phyloP scores from a whole-genome alignment of 2,329 filamentous ascomycete species.

The Paracoccidioides brasiliensis region DNA sequence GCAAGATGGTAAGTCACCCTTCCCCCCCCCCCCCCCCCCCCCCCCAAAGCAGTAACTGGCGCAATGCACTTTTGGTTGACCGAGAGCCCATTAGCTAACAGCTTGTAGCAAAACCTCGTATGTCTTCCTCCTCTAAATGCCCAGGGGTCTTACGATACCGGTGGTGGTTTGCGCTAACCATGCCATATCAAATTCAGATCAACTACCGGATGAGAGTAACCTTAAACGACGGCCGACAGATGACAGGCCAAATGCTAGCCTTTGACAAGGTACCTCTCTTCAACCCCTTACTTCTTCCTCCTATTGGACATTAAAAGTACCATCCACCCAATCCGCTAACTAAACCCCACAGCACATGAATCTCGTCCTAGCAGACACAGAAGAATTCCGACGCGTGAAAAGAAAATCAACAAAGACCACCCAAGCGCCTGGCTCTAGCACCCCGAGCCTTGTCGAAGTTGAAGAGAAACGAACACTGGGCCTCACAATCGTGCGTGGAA shows the following conservation, averaged over 20 bases:
- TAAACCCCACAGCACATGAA: slow-evolving; percentile 83
- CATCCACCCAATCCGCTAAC: neutral
- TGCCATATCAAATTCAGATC: slow-evolving; percentile 43
- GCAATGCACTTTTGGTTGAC: slow-evolving; percentile 27
- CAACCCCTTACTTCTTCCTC: neutral
- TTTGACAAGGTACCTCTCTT: slow-evolving; percentile 75
- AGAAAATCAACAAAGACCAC: slow-evolving; percentile 63
- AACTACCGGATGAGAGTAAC: slow-evolving; percentile 99
- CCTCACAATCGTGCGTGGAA: slow-evolving; percentile 84
- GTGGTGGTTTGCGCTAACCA: neutral
- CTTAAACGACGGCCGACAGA: slow-evolving; percentile 85
- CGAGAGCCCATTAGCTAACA: slow-evolving; percentile 45
- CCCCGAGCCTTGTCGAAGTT: slow-evolving; percentile 59
- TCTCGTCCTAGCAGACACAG: slow-evolving; percentile 92
- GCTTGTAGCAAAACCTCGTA: slow-evolving; percentile 50
- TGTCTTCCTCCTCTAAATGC: slow-evolving; percentile 20
- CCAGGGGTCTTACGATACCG: neutral
- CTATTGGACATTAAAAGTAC: neutral
- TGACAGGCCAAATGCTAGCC: slow-evolving; percentile 95
- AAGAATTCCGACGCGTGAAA: slow-evolving; percentile 90
- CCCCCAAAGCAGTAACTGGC: too few species aligned
- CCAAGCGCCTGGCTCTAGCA: slow-evolving; percentile 42
- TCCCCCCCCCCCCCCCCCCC: slow-evolving; percentile 15
- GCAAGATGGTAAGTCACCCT: slow-evolving; percentile 82
- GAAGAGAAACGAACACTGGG: slow-evolving; percentile 98